Conservation (phyloP, 441 rosid species). For the Syzygium malaccense region DNA sequence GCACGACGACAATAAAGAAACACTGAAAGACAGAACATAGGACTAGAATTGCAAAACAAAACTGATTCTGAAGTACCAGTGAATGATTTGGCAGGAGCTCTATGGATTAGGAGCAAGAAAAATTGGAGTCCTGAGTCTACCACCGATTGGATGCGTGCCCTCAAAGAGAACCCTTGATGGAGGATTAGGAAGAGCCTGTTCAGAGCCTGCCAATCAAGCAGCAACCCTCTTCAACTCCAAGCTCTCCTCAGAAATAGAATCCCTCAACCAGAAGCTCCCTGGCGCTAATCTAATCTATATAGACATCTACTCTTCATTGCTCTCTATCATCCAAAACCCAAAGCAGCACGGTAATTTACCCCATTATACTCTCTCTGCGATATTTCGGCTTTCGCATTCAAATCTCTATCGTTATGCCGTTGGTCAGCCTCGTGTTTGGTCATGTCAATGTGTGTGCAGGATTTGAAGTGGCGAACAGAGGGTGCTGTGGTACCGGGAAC, state of each 20-base stretch:
- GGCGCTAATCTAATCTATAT: conserved; percentile 12
- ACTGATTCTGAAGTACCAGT: not conserved
- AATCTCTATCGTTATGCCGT: not conserved
- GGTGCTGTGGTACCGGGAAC: conserved; percentile 55
- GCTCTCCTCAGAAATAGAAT: conserved; percentile 24
- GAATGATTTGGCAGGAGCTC: conserved; percentile 23
- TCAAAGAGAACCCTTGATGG: conserved; percentile 49
- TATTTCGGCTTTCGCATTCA: not conserved
- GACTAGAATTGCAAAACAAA: not conserved
- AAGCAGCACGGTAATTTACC: conserved; percentile 23
- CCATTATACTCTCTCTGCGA: not conserved
- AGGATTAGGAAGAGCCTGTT: conserved; percentile 36
- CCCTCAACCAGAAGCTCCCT: conserved; percentile 18
- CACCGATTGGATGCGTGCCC: conserved; percentile 60
- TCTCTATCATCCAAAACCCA: conserved; percentile 28
- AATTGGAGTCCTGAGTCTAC: conserved; percentile 40
- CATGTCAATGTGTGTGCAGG: conserved; percentile 21
- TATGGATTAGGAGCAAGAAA: conserved; percentile 52
- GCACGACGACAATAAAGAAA: not conserved
- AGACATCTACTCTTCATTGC: conserved; percentile 25
- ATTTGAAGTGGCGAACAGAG: conserved; percentile 40
- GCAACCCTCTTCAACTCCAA: conserved; percentile 38
- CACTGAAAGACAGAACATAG: not conserved
- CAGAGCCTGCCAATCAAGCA: conserved; percentile 25
- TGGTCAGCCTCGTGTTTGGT: not conserved